Conservation (phyloP, 2,329 filamentous ascomycete species). For the Aureobasidium sp. region DNA sequence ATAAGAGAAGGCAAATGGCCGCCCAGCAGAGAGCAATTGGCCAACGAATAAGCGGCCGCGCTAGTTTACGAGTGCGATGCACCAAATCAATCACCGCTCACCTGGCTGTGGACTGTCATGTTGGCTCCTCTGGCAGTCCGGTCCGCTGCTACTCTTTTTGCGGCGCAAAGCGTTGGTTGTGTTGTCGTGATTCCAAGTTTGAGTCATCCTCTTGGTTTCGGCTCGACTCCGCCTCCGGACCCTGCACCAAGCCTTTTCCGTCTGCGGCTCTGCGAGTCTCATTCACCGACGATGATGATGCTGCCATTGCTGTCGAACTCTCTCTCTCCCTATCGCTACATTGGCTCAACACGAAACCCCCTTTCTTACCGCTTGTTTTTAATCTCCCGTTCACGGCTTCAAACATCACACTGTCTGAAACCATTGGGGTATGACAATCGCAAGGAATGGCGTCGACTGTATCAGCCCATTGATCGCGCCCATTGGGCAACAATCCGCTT, state of each 20-base stretch:
- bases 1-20: conserved; percentile 10
- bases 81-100: neutral
- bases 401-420: neutral
- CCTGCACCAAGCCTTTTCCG: conserved; percentile 9
- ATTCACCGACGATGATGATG: conserved; percentile 12
- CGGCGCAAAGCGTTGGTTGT: conserved; percentile 12
- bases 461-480: conserved; percentile 8
- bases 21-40: conserved; percentile 7
- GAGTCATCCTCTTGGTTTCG: conserved; percentile 12
- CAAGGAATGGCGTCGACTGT: conserved; percentile 7
- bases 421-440: conserved; percentile 3
- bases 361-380: conserved; percentile 10
- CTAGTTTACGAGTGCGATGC: conserved; percentile 7
- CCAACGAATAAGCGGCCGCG: conserved; percentile 8
- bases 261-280: conserved; percentile 11
- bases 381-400: neutral
- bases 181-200: conserved; percentile 10
- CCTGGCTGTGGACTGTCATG: neutral
- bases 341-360: conserved; percentile 5
- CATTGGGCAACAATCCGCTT: conserved; percentile 13
- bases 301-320: neutral
- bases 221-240: conserved; percentile 8
- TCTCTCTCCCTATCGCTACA: neutral
- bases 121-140: neutral
- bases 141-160: conserved; percentile 2